Evolutionary conservation across 768 basidiomycete genomes (phyloP), one percentile per base, ranked within the genome.

Genomic region (Pleurotus sapidus): DNA sequence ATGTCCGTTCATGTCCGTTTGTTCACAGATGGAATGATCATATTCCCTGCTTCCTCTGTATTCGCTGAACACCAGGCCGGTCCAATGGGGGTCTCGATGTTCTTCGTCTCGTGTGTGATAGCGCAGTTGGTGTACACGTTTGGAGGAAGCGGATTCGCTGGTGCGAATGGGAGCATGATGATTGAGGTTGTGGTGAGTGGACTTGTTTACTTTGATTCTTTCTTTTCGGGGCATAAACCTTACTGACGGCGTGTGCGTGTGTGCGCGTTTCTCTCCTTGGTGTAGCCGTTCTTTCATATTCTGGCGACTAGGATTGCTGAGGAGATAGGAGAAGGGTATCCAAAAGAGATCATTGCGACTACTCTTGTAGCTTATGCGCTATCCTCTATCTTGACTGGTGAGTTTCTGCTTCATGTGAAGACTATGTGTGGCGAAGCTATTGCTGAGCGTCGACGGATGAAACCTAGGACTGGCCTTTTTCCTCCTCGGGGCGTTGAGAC

Each of bases 161-260:
- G 91, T 49, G 93, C 89, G 1, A 95, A 93, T 71, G 93, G 91
- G 5, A 93, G 91, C 61, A 94, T 95, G 94, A 97, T 98, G 94
- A 98, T 99, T 60, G 96, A 98, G 72, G 93, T 95, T 9, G 95
- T 98, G 62, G 91, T 93, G 68, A 42, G 51, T 54, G 12, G 5
- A 12, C 45, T 88, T 81, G 49, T 50, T 38, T 12, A 34, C 57
- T 48, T 17, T 8, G 7, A 38, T 51, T 25, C 14, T 34, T 25
- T 42, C 46, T 49, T 18, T 18, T 42, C 38, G 7, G 42, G n/a
- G 20, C 3, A 12, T 34, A 7, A 34, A 34, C 30, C 30, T 34
- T 34, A 34, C 9, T 34, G 30, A 34, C 11, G 30, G 8, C 8
- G 9, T 11, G 30, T 34, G 9, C 30, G 30, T 11, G 9, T 34